Percentiles rank a stretch among this genome's conserved stretches.
These are phyloP conservation scores for Populus hybrid DNA, from an alignment of 441 rosid genomes.

Conservation along the genomic window DNA sequence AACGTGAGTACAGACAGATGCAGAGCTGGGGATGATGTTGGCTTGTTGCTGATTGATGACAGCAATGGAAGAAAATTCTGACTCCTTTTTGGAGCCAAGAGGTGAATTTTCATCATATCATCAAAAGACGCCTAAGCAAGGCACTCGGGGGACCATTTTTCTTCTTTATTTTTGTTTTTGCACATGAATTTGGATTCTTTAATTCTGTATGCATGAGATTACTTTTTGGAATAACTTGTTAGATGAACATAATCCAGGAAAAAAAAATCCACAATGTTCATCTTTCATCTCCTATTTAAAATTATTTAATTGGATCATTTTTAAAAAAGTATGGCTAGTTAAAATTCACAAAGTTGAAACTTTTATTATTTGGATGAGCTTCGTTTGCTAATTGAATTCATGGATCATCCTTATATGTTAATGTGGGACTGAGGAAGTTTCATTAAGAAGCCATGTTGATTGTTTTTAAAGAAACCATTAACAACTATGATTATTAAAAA, in stretches of 20 bases:
- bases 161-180: not conserved
- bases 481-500: too few species aligned
- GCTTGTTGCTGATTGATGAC: not conserved
- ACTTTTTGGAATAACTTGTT: not conserved
- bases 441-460: too few species aligned
- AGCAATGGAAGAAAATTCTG: not conserved
- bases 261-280: not conserved
- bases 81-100: not conserved
- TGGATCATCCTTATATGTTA: not conserved
- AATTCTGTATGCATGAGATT: too few species aligned
- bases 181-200: too few species aligned
- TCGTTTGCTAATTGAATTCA: not conserved
- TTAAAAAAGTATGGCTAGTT: not conserved
- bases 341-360: too few species aligned
- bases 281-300: not conserved
- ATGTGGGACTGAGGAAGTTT: too few species aligned
- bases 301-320: not conserved
- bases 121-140: not conserved
- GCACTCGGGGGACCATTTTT: not conserved
- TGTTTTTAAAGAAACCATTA: too few species aligned
- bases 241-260: not conserved
- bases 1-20: not conserved
- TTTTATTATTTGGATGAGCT: not conserved
- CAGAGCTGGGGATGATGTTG: not conserved
- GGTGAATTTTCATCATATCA: not conserved